Evolutionary conservation across 2,329 filamentous ascomycete species (phyloP).

Genomic region (Trichothecium roseum): DNA sequence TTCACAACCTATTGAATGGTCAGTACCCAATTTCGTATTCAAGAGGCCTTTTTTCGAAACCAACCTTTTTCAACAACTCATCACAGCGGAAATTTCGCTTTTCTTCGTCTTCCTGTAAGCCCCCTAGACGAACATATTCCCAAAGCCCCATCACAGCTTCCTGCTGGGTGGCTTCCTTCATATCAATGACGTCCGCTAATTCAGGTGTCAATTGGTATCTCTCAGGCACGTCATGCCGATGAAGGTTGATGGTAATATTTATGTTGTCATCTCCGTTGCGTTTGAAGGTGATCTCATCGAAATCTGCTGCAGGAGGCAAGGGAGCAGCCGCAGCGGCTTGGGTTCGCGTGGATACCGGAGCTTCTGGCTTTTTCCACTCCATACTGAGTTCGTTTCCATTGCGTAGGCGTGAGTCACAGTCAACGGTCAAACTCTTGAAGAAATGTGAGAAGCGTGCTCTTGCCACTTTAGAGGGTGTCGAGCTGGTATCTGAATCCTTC

Average conservation of each 20-base stretch:
- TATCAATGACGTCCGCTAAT: slow-evolving; percentile 76
- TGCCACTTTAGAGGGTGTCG: slow-evolving; percentile 22
- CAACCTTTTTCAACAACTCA: slow-evolving; percentile 63
- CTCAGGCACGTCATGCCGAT: slow-evolving; percentile 76
- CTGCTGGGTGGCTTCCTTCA: slow-evolving; percentile 74
- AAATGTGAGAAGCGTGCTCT: slow-evolving; percentile 62
- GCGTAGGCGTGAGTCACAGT: slow-evolving; percentile 54
- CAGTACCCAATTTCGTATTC: slow-evolving; percentile 9
- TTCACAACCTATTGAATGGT: slow-evolving; percentile 52
- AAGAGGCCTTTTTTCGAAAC: not conserved
- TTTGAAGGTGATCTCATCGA: slow-evolving; percentile 87
- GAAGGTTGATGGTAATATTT: slow-evolving; percentile 81
- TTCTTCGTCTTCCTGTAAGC: slow-evolving; percentile 88
- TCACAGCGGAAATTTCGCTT: slow-evolving; percentile 89
- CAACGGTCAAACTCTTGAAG: slow-evolving; percentile 69
- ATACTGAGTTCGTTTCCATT: slow-evolving; percentile 48
- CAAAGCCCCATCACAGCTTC: slow-evolving; percentile 86
- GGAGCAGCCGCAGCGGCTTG: slow-evolving; percentile 18
- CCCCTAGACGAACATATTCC: slow-evolving; percentile 84
- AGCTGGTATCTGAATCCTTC: slow-evolving; percentile 28
- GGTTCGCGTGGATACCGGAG: slow-evolving; percentile 35
- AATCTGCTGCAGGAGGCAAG: slow-evolving; percentile 56
- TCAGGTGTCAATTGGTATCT: slow-evolving; percentile 70
- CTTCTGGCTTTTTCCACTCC: slow-evolving; percentile 78
- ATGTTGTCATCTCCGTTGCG: slow-evolving; percentile 85